Conservation (phyloP, 345 rosid genomes). For the Moringa oleifera region DNA sequence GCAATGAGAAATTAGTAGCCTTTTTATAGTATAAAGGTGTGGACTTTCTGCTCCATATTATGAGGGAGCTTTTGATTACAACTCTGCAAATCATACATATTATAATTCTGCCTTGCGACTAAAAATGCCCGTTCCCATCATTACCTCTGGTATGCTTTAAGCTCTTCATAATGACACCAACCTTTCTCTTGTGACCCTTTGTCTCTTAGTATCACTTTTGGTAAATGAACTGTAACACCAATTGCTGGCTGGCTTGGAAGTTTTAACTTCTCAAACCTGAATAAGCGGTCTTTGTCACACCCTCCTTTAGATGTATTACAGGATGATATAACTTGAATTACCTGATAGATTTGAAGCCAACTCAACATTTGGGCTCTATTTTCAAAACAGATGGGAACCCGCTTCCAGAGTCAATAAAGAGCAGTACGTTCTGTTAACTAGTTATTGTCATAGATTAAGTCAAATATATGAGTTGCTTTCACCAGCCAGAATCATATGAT, state of each 20-base stretch:
- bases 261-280: no score
- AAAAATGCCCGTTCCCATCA: slow-evolving; percentile 14
- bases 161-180: slow-evolving; percentile 5
- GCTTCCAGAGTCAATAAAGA: not conserved
- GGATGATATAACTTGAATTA: no score
- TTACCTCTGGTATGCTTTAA: slow-evolving; percentile 9
- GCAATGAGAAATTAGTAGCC: not conserved
- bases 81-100: slow-evolving; percentile 1
- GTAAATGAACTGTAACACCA: no score
- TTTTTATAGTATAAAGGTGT: not conserved
- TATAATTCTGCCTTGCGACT: not conserved
- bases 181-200: not conserved
- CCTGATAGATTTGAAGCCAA: no score
- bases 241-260: no score
- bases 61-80: slow-evolving; percentile 12
- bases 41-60: slow-evolving; percentile 22
- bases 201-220: no score
- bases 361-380: no score
- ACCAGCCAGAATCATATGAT: not conserved
- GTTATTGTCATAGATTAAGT: no score
- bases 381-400: not conserved
- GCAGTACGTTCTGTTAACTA: not conserved
- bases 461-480: not conserved
- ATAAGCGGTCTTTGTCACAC: no score
- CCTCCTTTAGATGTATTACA: no score